Evolutionary conservation across 768 basidiomycete genomes (phyloP), one percentile per base, ranked within the genome.

Genomic region (Trametes gibbosa): DNA sequence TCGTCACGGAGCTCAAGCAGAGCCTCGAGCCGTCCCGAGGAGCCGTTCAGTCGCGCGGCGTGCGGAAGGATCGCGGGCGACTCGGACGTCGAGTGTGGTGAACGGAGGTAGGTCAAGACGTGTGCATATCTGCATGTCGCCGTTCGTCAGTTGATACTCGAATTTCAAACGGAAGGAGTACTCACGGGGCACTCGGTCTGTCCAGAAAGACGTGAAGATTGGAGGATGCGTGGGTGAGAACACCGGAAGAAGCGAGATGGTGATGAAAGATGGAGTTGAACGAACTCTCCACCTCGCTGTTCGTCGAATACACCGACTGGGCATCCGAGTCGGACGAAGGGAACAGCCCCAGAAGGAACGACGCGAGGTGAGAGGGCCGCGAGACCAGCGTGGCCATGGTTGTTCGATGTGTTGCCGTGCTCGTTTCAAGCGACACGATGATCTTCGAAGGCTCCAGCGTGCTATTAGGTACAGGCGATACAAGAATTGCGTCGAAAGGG

Each of bases 1-100:
- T 94, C 91, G 63, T 93, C 90, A 12, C 90, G 83, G 23, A 92
- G 81, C 60, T 90, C 87, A 43, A 90, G 78, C 23, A 93, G 79
- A 1, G 74, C 75, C 53, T 91, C 90, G 19, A 91, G 74, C 10
- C 83, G 82, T 2, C 77, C 67, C 17, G 72, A 73, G 6, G 77
- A 77, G 32, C 78, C 75, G 51, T 70, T 68, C 21, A 82, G 77
- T 58, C 82, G 83, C 1, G 82, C 78, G 5, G 81, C 78, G 24
- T 83, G 84, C 1, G 90, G 90, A 5, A 92, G 79, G 7, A 70
- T 62, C 39, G 83, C 79, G 7, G 81, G 77, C 21, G 75, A 70
- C 35, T 82, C 82, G 8, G 77, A 67, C 1, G 77, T 73, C 24
- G 73, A 66, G 9, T 77, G 71, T 1, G 79, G 76, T 5, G 86